Base-by-base conservation (phyloP, 176 grass and related monocot genomes). In the Oryza glaberrima region DNA sequence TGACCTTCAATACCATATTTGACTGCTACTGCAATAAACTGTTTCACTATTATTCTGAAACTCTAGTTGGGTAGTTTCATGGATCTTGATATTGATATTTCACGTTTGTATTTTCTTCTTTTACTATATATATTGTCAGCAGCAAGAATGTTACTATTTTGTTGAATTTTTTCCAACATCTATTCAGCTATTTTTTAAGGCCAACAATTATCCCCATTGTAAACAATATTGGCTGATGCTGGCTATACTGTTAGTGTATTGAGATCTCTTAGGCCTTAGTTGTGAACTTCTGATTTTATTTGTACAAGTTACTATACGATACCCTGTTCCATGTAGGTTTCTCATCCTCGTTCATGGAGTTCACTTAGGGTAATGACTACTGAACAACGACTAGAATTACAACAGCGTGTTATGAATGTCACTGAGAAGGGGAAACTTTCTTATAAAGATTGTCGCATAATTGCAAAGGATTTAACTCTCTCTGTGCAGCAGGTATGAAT, bases 391-490 rank as follows among this genome's bases (percentile, higher is more conserved):
- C 70, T 86, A 49, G 93, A 94, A 79, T 71, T 98, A 61, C 78
- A 94, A 67, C 83, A 94, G 47, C 86, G 69, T 81, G 30, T 98
- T 79, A 79, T 73, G 80, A 86, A 79, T 83, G 66, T 86, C 46
- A 85, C 74, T 45, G 70, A 82, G 52, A 64, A 84, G 49, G 92
- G 88, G 46, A 95, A 93, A 90, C 88, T 98, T 84, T 76, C 91
- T 60, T 91, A 94, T 67, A 88, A 93, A 84, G 89, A 90, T 76
- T 98, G 91, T 84, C 81, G 90, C 82, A 85, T 69, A 84, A 95
- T 98, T 85, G 91, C 96, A 72, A 91, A 88, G 68, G 93, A 98
- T 76, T 83, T 98, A 70, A 86, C 92, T 76, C 96, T 98, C 45
- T 93, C 93, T 51, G 85, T 98, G 49, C 89, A 98, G 78, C 93